These are phyloP conservation scores for Mortierella sp. DNA, from an alignment of 371 early-diverging fungal genomes.

Conservation along the genomic window DNA sequence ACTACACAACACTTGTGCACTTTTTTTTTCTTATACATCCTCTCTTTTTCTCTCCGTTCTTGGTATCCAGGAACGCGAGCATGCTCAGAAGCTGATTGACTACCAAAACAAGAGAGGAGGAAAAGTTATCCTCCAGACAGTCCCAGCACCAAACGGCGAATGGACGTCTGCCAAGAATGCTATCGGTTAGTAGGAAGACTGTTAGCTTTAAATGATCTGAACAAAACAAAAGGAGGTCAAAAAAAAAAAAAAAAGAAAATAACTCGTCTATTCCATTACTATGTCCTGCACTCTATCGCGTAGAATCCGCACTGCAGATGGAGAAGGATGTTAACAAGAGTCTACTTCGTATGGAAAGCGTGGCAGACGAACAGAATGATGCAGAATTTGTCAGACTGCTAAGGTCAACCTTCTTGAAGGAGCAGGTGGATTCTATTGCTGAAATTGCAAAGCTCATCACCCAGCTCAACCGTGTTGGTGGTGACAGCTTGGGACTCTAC, in stretches of 20 bases:
- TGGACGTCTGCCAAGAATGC: constrained; percentile 44
- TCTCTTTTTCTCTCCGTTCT: not conserved
- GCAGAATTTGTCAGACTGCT: constrained; percentile 43
- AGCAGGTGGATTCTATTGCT: constrained; percentile 61
- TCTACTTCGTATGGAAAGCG: constrained; percentile 34
- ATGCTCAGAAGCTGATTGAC: constrained; percentile 63
- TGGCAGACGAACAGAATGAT: constrained; percentile 50
- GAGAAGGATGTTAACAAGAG: constrained; percentile 50
- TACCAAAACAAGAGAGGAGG: constrained; percentile 72
- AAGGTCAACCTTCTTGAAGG: constrained; percentile 40
- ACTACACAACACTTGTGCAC: no score
- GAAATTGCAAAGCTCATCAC: constrained; percentile 61
- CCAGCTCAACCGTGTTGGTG: constrained; percentile 64
- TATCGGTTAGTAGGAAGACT: constrained; percentile 4
- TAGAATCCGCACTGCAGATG: constrained; percentile 51
- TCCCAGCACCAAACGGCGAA: constrained; percentile 59
- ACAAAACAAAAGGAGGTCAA: no score
- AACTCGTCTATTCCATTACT: no score
- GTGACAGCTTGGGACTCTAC: constrained; percentile 64
- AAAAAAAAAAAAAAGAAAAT: not conserved
- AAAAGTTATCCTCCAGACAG: constrained; percentile 58
- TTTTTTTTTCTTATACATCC: not conserved
- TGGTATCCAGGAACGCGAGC: constrained; percentile 62
- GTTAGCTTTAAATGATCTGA: not conserved
- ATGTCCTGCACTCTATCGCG: not conserved